A percentile compares a stretch with the other conserved stretches of the same genome.
Evolutionary conservation across 306 rosid species (phyloP).

Genomic region (Dryas octopetala): DNA sequence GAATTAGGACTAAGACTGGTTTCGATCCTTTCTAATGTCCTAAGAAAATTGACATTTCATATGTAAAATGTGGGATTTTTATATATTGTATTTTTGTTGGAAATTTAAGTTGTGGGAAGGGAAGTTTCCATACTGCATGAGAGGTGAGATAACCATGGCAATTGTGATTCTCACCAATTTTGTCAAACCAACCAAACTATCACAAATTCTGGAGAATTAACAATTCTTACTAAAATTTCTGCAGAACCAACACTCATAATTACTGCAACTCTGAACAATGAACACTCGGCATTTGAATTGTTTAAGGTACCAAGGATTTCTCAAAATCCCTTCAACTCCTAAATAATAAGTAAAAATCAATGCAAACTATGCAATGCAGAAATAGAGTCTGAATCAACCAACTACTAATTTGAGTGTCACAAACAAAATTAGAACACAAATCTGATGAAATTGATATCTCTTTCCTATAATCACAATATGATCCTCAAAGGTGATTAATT

Average conservation of each 20-base stretch:
- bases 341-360: neutral
- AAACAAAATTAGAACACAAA: neutral
- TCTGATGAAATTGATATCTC: neutral
- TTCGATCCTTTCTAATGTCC: too few relatives aligned
- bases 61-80: too few relatives aligned
- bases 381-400: neutral
- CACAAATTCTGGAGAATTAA: neutral
- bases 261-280: neutral
- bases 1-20: too few relatives aligned
- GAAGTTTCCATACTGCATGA: neutral
- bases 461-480: constrained; percentile 5
- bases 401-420: neutral
- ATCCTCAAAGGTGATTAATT: neutral
- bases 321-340: neutral
- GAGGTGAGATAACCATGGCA: neutral
- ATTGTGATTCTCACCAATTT: neutral
- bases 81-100: too few relatives aligned
- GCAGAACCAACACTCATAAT: neutral
- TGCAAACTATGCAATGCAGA: too few relatives aligned
- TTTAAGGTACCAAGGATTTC: neutral
- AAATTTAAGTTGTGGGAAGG: neutral
- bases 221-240: neutral
- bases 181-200: neutral
- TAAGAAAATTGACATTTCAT: too few relatives aligned
- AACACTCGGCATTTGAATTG: neutral